Percentiles rank a stretch among this genome's conserved stretches.
phyloP scores from a whole-genome alignment of 257 asterid genomes.

The Cynanchum wilfordii region DNA sequence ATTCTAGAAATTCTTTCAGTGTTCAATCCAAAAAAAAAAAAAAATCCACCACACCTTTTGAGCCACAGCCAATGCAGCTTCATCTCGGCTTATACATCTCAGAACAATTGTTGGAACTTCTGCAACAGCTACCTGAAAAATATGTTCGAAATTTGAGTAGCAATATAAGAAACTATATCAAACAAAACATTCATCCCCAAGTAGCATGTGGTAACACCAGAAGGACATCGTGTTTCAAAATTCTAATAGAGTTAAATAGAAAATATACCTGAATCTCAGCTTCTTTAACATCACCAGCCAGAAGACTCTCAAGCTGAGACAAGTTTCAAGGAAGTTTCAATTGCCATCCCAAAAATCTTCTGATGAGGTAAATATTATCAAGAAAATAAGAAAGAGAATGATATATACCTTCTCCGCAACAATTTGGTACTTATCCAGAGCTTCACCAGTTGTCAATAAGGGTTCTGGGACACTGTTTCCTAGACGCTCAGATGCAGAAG shows the following conservation, averaged over 20 bases:
- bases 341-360: neutral
- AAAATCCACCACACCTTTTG: slow-evolving; percentile 53
- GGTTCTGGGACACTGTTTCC: slow-evolving; percentile 58
- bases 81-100: slow-evolving; percentile 87
- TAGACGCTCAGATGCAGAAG: slow-evolving; percentile 54
- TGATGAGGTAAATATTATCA: slow-evolving; percentile 2
- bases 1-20: slow-evolving; percentile 5
- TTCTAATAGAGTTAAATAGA: neutral
- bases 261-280: slow-evolving; percentile 70
- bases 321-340: slow-evolving; percentile 18
- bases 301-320: slow-evolving; percentile 73
- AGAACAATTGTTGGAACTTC: slow-evolving; percentile 91
- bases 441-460: slow-evolving; percentile 74
- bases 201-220: neutral
- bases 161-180: neutral
- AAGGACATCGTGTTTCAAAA: neutral
- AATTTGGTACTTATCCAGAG: slow-evolving; percentile 77
- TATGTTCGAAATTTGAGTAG: too few relatives aligned
- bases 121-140: slow-evolving; percentile 60
- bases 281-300: slow-evolving; percentile 58
- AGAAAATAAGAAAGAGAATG: slow-evolving; percentile 7
- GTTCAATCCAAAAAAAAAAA: neutral
- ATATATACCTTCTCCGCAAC: slow-evolving; percentile 79
- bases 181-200: neutral
- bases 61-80: slow-evolving; percentile 97